A percentile compares a stretch with the other conserved stretches of the same genome.
Evolutionary conservation across 169 alveolate genomes (phyloP).

Genomic region (Plasmodium inui): DNA sequence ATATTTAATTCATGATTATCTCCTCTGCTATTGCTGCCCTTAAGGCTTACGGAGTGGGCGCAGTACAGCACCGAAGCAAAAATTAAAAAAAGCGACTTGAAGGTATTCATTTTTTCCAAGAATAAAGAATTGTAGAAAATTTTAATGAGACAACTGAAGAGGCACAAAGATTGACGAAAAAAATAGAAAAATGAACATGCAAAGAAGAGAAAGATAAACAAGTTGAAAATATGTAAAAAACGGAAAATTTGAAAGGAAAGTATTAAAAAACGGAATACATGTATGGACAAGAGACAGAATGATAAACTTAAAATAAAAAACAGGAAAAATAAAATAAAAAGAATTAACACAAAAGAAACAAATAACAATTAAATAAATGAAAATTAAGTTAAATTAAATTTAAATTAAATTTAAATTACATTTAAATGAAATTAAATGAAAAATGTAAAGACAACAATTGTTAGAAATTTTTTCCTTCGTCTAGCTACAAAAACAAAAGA

Average conservation of each 20-base stretch:
- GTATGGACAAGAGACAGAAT: constrained; percentile 11
- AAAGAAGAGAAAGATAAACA: background rate
- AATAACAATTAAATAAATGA: background rate
- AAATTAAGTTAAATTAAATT: background rate
- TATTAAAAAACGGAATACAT: background rate
- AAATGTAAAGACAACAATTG: constrained; percentile 2
- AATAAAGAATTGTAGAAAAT: background rate
- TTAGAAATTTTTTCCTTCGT: background rate
- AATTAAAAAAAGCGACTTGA: constrained; percentile 40
- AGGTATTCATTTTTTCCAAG: constrained; percentile 27
- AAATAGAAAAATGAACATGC: background rate
- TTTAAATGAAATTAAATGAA: background rate
- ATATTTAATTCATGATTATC: background rate
- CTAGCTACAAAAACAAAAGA: constrained; percentile 11
- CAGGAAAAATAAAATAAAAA: background rate
- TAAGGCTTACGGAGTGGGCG: constrained; percentile 22
- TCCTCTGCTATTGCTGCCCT: constrained; percentile 26
- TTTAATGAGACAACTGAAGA: background rate
- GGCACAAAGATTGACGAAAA: background rate
- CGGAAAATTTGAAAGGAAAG: background rate
- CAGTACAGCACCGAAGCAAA: constrained; percentile 2
- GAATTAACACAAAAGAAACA: background rate
- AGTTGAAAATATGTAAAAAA: constrained; percentile 2
- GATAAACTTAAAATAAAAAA: background rate
- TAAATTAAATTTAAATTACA: background rate